Percentiles rank a stretch among this genome's conserved stretches.
Conservation (phyloP, 805 yeast genomes). For the Metschnikowia cerradonensis region DNA sequence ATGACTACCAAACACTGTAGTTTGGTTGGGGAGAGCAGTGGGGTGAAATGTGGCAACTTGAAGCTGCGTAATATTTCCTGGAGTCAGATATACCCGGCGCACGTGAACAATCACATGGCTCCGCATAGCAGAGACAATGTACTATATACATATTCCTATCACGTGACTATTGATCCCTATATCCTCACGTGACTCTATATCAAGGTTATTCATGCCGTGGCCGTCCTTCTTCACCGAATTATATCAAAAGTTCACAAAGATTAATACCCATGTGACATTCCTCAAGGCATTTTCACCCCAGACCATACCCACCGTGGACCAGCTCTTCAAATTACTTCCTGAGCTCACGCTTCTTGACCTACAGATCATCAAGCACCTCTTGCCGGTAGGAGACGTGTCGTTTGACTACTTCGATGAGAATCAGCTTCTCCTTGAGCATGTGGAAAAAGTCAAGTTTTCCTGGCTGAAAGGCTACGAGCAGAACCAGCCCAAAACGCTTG, state of each 20-base stretch:
- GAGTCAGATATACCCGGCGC: too few relatives aligned
- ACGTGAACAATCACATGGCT: too few relatives aligned
- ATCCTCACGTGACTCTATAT: not conserved
- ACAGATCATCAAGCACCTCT: constrained; percentile 55
- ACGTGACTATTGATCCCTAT: not conserved
- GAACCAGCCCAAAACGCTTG: constrained; percentile 26
- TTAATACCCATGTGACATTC: constrained; percentile 37
- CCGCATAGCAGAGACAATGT: too few relatives aligned
- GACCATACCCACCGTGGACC: constrained; percentile 26
- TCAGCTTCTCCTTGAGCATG: constrained; percentile 46
- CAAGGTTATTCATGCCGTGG: constrained; percentile 5
- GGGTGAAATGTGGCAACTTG: too few relatives aligned
- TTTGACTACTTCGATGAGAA: constrained; percentile 75
- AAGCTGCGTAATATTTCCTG: too few relatives aligned
- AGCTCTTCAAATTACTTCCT: constrained; percentile 29
- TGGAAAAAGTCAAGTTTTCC: constrained; percentile 40
- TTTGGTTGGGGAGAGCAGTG: too few relatives aligned
- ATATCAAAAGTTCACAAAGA: constrained; percentile 12
- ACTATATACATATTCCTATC: too few relatives aligned
- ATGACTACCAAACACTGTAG: too few relatives aligned
- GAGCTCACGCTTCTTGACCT: constrained; percentile 48
- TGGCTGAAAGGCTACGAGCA: constrained; percentile 34
- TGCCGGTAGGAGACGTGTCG: constrained; percentile 67
- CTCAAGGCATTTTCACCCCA: constrained; percentile 20
- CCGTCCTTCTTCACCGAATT: constrained; percentile 10